Evolutionary conservation across 1,284 basidiomycete species (phyloP).

Genomic region (Mycosarcoma mackinlayi): DNA sequence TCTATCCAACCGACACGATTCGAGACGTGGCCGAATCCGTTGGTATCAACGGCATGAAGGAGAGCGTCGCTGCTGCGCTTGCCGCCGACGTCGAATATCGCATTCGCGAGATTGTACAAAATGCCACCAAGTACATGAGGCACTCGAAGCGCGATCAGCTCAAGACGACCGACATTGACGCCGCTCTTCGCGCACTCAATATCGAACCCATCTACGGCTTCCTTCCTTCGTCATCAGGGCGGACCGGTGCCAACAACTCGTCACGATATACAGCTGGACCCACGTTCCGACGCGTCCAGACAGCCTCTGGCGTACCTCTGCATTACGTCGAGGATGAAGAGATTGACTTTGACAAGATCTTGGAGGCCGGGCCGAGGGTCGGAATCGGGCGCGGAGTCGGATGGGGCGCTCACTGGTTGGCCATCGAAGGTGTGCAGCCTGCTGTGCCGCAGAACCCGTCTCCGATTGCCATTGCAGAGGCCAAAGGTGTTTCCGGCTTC

Average conservation of each 20-base stretch:
- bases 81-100: conserved; percentile 97
- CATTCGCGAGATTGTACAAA: conserved; percentile 92
- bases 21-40: conserved; percentile 88
- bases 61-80: conserved; percentile 82
- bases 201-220: conserved; percentile 75
- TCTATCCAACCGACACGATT: conserved; percentile 65
- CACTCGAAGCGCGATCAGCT: conserved; percentile 88
- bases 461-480: conserved; percentile 54
- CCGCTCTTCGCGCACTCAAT: conserved; percentile 90
- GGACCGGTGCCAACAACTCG: conserved; percentile 27
- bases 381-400: conserved; percentile 64
- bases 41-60: conserved; percentile 81
- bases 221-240: conserved; percentile 48
- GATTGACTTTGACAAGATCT: conserved; percentile 83
- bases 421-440: conserved; percentile 97
- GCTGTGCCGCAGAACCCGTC: conserved; percentile 96
- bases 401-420: conserved; percentile 83
- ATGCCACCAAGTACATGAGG: conserved; percentile 95
- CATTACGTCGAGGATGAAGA: conserved; percentile 97
- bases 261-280: conserved; percentile 50
- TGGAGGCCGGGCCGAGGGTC: conserved; percentile 57
- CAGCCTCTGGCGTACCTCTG: conserved; percentile 70
- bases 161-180: conserved; percentile 89
- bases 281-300: conserved; percentile 68
- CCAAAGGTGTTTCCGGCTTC: conserved; percentile 28